A percentile compares a stretch with the other conserved stretches of the same genome.
These are phyloP conservation scores for Suillus sp. DNA, from an alignment of 768 basidiomycete genomes.

Conservation along the genomic window DNA sequence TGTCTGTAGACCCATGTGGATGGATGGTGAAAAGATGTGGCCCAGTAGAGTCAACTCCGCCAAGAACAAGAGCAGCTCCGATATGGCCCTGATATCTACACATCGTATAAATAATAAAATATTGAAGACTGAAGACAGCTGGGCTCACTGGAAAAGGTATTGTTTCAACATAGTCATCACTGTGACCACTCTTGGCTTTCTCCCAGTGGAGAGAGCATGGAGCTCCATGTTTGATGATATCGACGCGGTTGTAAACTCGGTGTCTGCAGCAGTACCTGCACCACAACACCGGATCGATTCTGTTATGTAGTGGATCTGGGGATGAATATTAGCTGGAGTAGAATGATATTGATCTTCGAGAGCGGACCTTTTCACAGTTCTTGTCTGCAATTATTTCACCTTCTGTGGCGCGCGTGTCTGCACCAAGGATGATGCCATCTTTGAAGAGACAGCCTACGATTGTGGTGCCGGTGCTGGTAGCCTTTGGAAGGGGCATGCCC, in stretches of 20 bases:
- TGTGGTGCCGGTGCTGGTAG: constrained; percentile 93
- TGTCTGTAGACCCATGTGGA: constrained; percentile 98
- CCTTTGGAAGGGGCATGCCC: constrained; percentile 76
- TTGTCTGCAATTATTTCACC: constrained; percentile 97
- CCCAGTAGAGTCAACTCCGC: constrained; percentile 93
- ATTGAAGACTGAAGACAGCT: constrained; percentile 1
- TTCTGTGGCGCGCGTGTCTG: constrained; percentile 94
- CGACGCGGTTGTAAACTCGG: constrained; percentile 90
- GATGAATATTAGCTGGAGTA: constrained; percentile 1
- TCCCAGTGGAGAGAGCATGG: constrained; percentile 85
- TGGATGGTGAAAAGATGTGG: constrained; percentile 94
- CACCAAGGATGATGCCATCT: constrained; percentile 92
- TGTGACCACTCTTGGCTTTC: constrained; percentile 92
- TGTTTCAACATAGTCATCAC: constrained; percentile 99
- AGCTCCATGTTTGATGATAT: constrained; percentile 97
- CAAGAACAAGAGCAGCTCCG: constrained; percentile 94
- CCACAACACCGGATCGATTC: constrained; percentile 97
- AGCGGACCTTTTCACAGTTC: constrained; percentile 95
- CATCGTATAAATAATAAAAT: not conserved
- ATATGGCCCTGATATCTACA: constrained; percentile 88
- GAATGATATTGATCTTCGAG: constrained; percentile 8
- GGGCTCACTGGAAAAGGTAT: constrained; percentile 80
- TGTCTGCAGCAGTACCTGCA: constrained; percentile 99
- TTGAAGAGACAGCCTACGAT: constrained; percentile 96
- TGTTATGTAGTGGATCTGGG: constrained; percentile 94